A percentile compares a stretch with the other conserved stretches of the same genome.
Conservation (phyloP, 2,329 filamentous ascomycete genomes). For the Biscogniauxia mediterranea region DNA sequence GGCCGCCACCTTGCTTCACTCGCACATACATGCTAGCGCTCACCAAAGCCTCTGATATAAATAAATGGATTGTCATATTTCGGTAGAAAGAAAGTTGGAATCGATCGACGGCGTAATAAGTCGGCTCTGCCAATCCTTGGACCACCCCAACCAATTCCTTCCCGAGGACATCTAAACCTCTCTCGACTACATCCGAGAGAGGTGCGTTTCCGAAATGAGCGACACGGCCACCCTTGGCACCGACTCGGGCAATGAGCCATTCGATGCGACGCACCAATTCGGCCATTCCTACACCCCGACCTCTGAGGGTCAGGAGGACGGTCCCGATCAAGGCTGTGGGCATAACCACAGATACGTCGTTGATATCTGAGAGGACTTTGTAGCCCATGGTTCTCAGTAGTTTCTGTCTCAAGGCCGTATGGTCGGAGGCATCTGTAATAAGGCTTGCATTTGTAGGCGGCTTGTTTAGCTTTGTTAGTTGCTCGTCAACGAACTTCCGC, state of each 20-base stretch:
- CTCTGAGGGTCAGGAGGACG: conserved; percentile 84
- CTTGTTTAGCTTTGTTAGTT: conserved; percentile 59
- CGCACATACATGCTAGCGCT: conserved; percentile 86
- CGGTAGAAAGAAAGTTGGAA: conserved; percentile 98
- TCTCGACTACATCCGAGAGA: conserved; percentile 78
- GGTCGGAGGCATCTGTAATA: conserved; percentile 46
- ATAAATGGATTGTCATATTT: conserved; percentile 99
- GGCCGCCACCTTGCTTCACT: conserved; percentile 88
- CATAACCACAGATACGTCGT: conserved; percentile 95
- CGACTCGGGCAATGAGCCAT: conserved; percentile 81
- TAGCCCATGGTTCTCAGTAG: conserved; percentile 86
- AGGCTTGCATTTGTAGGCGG: conserved; percentile 48
- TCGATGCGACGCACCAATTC: conserved; percentile 85
- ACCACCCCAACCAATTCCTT: conserved; percentile 82
- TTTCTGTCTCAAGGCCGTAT: conserved; percentile 61
- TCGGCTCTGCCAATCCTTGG: conserved; percentile 79
- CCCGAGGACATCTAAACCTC: conserved; percentile 87
- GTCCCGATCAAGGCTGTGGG: conserved; percentile 95
- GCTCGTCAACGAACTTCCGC: conserved; percentile 74
- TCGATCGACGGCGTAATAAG: conserved; percentile 90
- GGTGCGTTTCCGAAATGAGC: conserved; percentile 86
- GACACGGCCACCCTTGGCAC: conserved; percentile 84
- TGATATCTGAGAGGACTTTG: conserved; percentile 90
- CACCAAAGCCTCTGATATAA: conserved; percentile 89
- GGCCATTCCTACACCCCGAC: conserved; percentile 82